phyloP scores from a whole-genome alignment of 495 filamentous ascomycete genomes.

The Annulohypoxylon bovei region DNA sequence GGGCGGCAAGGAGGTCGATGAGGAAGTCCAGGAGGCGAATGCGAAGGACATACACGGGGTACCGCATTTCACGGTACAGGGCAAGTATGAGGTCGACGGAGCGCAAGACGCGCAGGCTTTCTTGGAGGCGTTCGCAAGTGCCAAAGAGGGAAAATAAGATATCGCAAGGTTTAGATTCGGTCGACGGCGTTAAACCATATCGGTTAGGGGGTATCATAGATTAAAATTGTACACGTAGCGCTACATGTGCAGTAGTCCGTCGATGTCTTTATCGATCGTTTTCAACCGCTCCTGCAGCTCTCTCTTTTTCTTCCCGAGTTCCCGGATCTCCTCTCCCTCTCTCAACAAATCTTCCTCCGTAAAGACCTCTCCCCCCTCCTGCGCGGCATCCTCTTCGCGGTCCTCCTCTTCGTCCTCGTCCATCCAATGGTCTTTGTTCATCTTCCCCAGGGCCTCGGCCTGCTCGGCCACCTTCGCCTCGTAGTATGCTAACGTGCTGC shows the following conservation, averaged over 20 bases:
- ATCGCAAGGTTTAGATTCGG: not conserved
- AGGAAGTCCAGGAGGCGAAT: constrained; percentile 65
- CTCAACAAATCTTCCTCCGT: constrained; percentile 79
- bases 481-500: constrained; percentile 78
- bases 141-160: constrained; percentile 49
- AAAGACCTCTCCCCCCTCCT: constrained; percentile 57
- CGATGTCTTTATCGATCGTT: constrained; percentile 83
- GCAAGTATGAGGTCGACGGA: constrained; percentile 67
- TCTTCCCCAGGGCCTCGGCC: constrained; percentile 73
- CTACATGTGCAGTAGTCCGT: constrained; percentile 64
- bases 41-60: constrained; percentile 70
- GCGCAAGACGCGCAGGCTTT: constrained; percentile 69
- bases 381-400: constrained; percentile 49
- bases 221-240: not conserved
- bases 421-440: constrained; percentile 69
- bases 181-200: constrained; percentile 26
- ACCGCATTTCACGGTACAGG: constrained; percentile 75
- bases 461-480: constrained; percentile 84
- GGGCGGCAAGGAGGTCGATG: constrained; percentile 74
- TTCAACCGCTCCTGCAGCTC: constrained; percentile 79
- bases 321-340: constrained; percentile 82
- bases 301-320: constrained; percentile 80
- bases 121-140: constrained; percentile 60
- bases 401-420: constrained; percentile 59
- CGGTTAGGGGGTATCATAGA: constrained; percentile 37